phyloP scores from a whole-genome alignment of 1,139 yeast species.

The Pneumocystis wakefieldiae region DNA sequence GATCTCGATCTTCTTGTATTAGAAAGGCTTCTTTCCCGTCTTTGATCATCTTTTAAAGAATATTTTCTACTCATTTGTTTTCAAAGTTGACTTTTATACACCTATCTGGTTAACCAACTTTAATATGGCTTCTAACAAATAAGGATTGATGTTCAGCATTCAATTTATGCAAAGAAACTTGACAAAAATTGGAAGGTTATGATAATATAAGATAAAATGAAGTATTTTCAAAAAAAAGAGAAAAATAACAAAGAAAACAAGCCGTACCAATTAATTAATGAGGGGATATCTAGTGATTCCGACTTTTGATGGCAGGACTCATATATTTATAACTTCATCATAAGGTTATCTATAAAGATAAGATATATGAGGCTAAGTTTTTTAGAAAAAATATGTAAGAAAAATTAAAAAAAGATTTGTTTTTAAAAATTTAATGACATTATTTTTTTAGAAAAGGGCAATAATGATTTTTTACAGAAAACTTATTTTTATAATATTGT shows the following conservation, averaged over 20 bases:
- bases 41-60: background rate
- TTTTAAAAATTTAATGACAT: too few relatives aligned
- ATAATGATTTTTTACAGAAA: background rate
- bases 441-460: too few relatives aligned
- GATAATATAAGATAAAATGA: conserved; percentile 3
- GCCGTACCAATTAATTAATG: too few relatives aligned
- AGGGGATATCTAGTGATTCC: too few relatives aligned
- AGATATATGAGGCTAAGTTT: too few relatives aligned
- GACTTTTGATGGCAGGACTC: too few relatives aligned
- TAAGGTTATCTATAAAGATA: too few relatives aligned
- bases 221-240: conserved; percentile 57
- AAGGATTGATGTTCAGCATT: background rate
- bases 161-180: too few relatives aligned
- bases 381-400: too few relatives aligned
- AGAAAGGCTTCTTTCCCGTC: background rate
- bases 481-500: background rate
- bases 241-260: too few relatives aligned
- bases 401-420: too few relatives aligned
- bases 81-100: background rate
- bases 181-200: background rate
- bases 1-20: background rate
- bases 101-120: background rate
- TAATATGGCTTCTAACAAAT: background rate
- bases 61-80: background rate
- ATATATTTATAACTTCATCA: too few relatives aligned